phyloP scores from a whole-genome alignment of 169 alveolate genomes.

The Theileria orientalis region DNA sequence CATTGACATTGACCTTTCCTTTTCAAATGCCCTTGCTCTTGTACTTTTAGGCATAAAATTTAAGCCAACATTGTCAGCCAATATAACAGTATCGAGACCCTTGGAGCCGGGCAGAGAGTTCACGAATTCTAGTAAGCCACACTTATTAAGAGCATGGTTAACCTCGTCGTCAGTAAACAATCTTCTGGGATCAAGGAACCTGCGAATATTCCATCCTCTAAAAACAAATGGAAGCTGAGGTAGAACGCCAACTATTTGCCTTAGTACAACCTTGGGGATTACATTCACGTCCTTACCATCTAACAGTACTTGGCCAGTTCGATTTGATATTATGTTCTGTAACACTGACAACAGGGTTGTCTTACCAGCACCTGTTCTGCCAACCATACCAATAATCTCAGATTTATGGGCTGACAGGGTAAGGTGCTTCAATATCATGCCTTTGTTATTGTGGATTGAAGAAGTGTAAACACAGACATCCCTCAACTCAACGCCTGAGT shows the following conservation, averaged over 20 bases:
- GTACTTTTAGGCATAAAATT: not conserved
- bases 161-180: slow-evolving; percentile 42
- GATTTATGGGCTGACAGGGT: no score
- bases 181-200: no score
- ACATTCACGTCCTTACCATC: no score
- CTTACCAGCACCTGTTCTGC: no score
- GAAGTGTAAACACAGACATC: slow-evolving; percentile 7
- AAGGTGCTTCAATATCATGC: not conserved
- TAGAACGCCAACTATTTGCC: slow-evolving; percentile 51
- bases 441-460: slow-evolving; percentile 1
- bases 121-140: slow-evolving; percentile 50
- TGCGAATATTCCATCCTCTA: slow-evolving; percentile 61
- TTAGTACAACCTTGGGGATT: slow-evolving; percentile 26
- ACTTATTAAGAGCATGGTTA: slow-evolving; percentile 30
- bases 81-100: slow-evolving; percentile 36
- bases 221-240: slow-evolving; percentile 59
- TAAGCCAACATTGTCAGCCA: slow-evolving; percentile 8
- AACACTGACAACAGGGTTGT: no score
- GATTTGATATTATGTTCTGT: no score
- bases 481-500: no score
- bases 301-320: no score
- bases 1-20: slow-evolving; percentile 7
- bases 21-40: not conserved
- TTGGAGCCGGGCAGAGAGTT: slow-evolving; percentile 13
- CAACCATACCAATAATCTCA: no score